Evolutionary conservation across 805 yeast genomes (phyloP), one percentile per base, ranked within the genome.

Genomic region (Pichia deserticola): DNA sequence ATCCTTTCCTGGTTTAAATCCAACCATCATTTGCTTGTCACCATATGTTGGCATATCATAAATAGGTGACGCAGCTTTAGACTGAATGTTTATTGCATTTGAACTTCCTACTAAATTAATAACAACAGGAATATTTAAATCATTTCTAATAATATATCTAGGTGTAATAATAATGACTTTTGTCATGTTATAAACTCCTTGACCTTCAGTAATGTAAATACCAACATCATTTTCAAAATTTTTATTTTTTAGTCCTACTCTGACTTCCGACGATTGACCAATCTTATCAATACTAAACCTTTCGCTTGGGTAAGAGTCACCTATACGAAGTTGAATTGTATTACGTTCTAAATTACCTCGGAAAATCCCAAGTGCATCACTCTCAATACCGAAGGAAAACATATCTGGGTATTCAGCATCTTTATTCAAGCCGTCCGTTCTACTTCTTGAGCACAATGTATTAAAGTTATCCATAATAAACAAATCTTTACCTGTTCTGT

Each of bases 281-380:
- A 92, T 76, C 4, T 96, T 95, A 61, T 90, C 97, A 59, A 93
- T 81, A 62, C 95, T 83, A 44, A 88, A 71, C 2, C 88, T 86
- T 1, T 71, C 63, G 55, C 96, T 85, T 78, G 86, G 77, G 7
- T 73, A 72, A 0, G 96, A 84, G 48, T 85, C 86, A 0, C 77
- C 85, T 25, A 87, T 73, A 52, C 77, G 75, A 7, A 90, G 58
- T 29, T 75, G 60, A 0, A 90, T 95, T 51, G 95, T 72, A 57
- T 84, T 83, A 40, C 74, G 76, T 30, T 81, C 76, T 25, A 64
- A 53, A 41, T 61, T 63, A 7, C 66, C 66, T n/a, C 59, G 52
- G 25, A 64, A 54, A 25, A 63, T 48, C 8, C 60, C 59, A 32
- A 51, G 42, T 2, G 53, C 48, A 45, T 79, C 83, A 10, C 67